Evolutionary conservation across 306 rosid species (phyloP).

Genomic region (Glycine latifolia): DNA sequence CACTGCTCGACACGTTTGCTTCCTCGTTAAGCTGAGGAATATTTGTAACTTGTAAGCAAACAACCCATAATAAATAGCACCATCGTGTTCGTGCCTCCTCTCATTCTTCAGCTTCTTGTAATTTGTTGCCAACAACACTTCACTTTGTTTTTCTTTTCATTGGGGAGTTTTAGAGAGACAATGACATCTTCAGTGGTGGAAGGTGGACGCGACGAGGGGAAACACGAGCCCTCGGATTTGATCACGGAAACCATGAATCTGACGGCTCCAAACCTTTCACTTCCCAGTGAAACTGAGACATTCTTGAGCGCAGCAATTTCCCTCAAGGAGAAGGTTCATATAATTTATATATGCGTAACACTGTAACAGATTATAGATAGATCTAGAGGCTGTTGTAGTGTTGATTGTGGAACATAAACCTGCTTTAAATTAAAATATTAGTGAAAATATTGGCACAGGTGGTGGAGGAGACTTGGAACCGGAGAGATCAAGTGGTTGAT

Average conservation of each 20-base stretch:
- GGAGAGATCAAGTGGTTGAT: slow-evolving; percentile 58
- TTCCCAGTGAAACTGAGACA: slow-evolving; percentile 54
- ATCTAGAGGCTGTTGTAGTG: background rate
- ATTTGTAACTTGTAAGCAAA: background rate
- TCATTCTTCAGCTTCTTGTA: background rate
- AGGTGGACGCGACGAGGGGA: slow-evolving; percentile 52
- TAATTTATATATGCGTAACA: background rate
- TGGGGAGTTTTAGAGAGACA: background rate
- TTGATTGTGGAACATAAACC: background rate
- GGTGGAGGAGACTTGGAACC: slow-evolving; percentile 71
- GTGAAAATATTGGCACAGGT: slow-evolving; percentile 50
- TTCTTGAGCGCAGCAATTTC: slow-evolving; percentile 70
- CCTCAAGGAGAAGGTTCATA: slow-evolving; percentile 65
- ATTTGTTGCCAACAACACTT: background rate
- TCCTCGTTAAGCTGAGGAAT: background rate
- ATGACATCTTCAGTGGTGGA: slow-evolving; percentile 59
- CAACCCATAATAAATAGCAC: slow-evolving; percentile 13
- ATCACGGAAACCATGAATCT: slow-evolving; percentile 43
- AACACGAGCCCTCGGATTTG: slow-evolving; percentile 56
- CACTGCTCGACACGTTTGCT: slow-evolving; percentile 48
- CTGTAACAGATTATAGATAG: background rate
- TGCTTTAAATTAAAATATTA: background rate
- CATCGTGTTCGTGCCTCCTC: background rate
- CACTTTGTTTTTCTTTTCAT: background rate
- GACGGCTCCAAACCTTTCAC: slow-evolving; percentile 43